Evolutionary conservation across 176 grass and related monocot species (phyloP), one percentile per base, ranked within the genome.

Genomic region (Stipa capillata): DNA sequence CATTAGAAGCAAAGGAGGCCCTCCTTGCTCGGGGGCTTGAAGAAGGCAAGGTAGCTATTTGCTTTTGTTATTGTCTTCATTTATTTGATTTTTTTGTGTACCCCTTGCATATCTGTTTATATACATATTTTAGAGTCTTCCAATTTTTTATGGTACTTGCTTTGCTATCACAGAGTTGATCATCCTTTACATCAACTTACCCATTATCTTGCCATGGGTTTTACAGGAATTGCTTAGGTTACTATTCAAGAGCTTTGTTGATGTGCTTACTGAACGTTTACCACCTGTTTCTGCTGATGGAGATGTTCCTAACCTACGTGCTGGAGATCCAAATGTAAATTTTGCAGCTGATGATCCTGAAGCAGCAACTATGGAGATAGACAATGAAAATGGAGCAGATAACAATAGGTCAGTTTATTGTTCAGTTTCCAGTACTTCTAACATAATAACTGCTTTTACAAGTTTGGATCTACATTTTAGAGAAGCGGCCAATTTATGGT

Each of bases 261-360:
- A 85, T 24, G 90, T 92, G 25, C 88, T 99, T 47, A 91, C 79
- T 54, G 92, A 93, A 80, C 88, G 90, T 31, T 79, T 99, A 69
- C 96, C 92, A 42, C 67, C 90, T 73, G 84, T 99, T 29, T 93
- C 89, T 91, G 67, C 86, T 74, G 85, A 99, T 77, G 96, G 92
- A 72, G 83, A 93, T 29, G 74, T 99, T 62, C 92, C 96, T 68
- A 93, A 99, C 64, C 76, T 99, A 53, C 83, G 92, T 17, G 25
- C 66, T 36, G 71, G 81, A 39, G 83, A 87, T 74, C 52, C 28
- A 23, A 85, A 84, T 82, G 47, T 69, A 55, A 85, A 85, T 40
- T 74, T 42, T 47, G 73, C 61, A 13, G 29, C 58, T 8, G 18
- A 37, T 5, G 81, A 92, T 64, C 74, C 85, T 57, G 96, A 98